Evolutionary conservation across 1,139 yeast species (phyloP), one percentile per base, ranked within the genome.

Genomic region (Debaryomycetaceae sp.): DNA sequence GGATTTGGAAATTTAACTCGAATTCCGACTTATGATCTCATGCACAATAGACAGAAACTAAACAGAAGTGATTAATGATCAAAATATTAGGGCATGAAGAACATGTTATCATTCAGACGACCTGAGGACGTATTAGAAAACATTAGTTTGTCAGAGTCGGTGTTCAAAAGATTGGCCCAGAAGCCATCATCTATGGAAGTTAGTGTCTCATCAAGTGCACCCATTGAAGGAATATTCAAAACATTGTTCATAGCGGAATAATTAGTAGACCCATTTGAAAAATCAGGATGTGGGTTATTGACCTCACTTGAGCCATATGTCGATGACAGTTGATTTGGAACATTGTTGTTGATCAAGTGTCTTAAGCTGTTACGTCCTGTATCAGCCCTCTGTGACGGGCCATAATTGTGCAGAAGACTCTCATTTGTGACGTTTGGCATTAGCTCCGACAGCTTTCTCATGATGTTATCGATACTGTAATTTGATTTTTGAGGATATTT

Each of bases 131-230:
- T 44, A 11, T 50, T 48, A n/a, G 70, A 60, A 43, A 72, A 68
- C 48, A 70, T 66, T 40, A 71, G 59, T 44, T 63, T 60, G 52
- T 72, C 70, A 7, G 69, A 53, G 40, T 60, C 68, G 1, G 72
- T 59, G 45, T 69, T 65, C 38, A 72, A 57, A 38, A 72, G 60
- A 47, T 72, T 73, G 6, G 70, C 60, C 78, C 78, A 72, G 48
- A 72, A 72, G 46, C 72, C 78, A 49, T 72, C 78, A 40, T 71
- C 70, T 14, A 72, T 58, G 14, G 68, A 63, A 51, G 59, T 55
- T 42, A 64, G 62, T 24, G 66, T 60, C 41, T 59, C 59, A 42
- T 68, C 72, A 27, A 68, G 48, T 43, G 62, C 68, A 24, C 40
- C 48, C 7, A 40, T 34, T 14, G 52, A 54, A 6, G 56, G 55